Base-by-base conservation (phyloP, 768 basidiomycete genomes). In the Boletus huronensis region DNA sequence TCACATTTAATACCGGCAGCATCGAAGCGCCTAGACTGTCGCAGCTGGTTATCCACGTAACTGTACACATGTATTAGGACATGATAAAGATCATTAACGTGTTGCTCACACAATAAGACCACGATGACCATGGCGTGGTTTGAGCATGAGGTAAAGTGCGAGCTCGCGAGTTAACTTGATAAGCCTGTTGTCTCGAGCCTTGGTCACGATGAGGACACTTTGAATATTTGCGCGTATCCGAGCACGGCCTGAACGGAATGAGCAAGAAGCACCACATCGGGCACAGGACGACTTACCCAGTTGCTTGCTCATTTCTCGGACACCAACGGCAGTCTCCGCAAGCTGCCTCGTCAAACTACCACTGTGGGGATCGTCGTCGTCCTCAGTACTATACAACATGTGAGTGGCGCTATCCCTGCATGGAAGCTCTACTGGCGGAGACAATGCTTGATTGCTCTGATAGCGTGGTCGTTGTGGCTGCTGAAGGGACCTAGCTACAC, bases 241-340 rank as follows among this genome's bases (percentile, higher is more conserved):
- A 5, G 96, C 93, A 52, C 96, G 88, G 50, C 96, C 95, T 98
- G 64, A 43, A 25, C n/a, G 35, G 23, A 11, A 54, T 56, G 59
- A 68, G 56, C 23, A 48, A 34, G 46, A 32, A 36, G 44, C 34
- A 28, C 47, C 38, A 47, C 40, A 46, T 49, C 34, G 32, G 13
- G 17, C 46, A 50, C 35, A 50, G 40, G 45, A 58, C 34, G 28
- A 74, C 80, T 65, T 62, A 93, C 96, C 97, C 17, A 99, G 85
- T 70, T 96, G 92, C 72, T 96, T 96, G 82, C 93, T 96, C 93
- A 98, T 95, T 74, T 99, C 97, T 45, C 97, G 82, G 11, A 99
- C 97, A 36, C 93, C 90, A 13, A 93, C 91, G 17, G 97, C 97
- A 19, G 97, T 99, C 75, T 96, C 96, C 8, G 96, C 97, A 14